Evolutionary conservation across 2,329 filamentous ascomycete species (phyloP).

Genomic region (Colletotrichum sp.): DNA sequence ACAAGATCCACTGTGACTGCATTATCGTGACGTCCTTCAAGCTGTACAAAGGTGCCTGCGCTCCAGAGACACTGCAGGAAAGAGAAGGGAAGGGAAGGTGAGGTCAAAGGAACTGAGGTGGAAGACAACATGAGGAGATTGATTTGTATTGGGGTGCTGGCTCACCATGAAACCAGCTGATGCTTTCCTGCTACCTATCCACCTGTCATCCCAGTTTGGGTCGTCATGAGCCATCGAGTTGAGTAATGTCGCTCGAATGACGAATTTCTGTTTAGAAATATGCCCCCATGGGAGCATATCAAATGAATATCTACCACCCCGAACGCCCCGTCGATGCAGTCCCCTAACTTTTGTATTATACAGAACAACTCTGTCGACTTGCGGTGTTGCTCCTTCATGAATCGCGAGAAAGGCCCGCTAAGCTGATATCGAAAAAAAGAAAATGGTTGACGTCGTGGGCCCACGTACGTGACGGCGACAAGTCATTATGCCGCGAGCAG

Average conservation of each 20-base stretch:
- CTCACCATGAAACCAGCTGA: neutral
- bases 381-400: neutral
- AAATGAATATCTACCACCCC: neutral
- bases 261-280: neutral
- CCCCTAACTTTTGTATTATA: constrained; percentile 14
- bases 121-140: neutral
- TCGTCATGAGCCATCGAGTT: neutral
- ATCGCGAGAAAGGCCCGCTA: neutral
- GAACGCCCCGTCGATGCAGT: constrained; percentile 13
- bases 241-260: neutral
- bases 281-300: neutral
- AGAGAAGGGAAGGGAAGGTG: neutral
- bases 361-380: neutral
- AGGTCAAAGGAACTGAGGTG: neutral
- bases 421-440: neutral
- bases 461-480: neutral
- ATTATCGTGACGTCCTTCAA: neutral
- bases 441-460: neutral
- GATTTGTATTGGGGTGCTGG: neutral
- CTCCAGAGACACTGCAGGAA: neutral
- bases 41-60: neutral
- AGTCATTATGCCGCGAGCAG: neutral
- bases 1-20: neutral
- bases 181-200: neutral
- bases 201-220: neutral